A percentile compares a stretch with the other conserved stretches of the same genome.
These are phyloP conservation scores for Candida easanensis DNA, from an alignment of 805 yeast genomes.

Conservation along the genomic window DNA sequence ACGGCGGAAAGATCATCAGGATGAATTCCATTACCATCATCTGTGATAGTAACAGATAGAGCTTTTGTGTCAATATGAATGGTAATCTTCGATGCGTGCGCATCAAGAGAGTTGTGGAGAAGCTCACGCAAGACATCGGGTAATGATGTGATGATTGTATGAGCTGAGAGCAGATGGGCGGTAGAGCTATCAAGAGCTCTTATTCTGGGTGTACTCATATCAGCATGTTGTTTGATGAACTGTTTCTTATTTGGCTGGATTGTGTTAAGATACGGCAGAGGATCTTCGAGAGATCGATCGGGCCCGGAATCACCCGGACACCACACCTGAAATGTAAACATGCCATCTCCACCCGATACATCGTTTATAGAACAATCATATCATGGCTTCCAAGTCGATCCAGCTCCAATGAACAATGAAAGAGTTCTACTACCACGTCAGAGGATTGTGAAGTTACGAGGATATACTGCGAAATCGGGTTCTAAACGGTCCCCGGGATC, in stretches of 20 bases:
- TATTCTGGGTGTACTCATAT: conserved; percentile 1
- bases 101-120: conserved; percentile 54
- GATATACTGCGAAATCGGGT: conserved; percentile 2
- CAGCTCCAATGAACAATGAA: conserved; percentile 6
- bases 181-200: conserved; percentile 4
- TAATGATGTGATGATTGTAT: conserved; percentile 32
- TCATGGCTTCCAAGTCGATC: too few species aligned
- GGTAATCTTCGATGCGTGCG: conserved; percentile 35
- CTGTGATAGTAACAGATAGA: conserved; percentile 38
- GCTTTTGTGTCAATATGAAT: conserved; percentile 48
- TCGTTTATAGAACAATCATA: too few species aligned
- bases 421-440: conserved; percentile 12
- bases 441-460: conserved; percentile 15
- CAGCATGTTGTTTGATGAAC: background rate
- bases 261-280: too few species aligned
- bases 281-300: too few species aligned
- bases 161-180: conserved; percentile 14
- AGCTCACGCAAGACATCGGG: conserved; percentile 47
- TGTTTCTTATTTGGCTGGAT: too few species aligned
- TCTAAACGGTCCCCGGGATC: conserved; percentile 6
- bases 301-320: too few species aligned
- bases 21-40: conserved; percentile 71
- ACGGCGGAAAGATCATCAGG: conserved; percentile 29
- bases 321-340: background rate
- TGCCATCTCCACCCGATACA: too few species aligned